These are phyloP conservation scores for Pogostemon cablin DNA, from an alignment of 257 asterid genomes.

Conservation along the genomic window DNA sequence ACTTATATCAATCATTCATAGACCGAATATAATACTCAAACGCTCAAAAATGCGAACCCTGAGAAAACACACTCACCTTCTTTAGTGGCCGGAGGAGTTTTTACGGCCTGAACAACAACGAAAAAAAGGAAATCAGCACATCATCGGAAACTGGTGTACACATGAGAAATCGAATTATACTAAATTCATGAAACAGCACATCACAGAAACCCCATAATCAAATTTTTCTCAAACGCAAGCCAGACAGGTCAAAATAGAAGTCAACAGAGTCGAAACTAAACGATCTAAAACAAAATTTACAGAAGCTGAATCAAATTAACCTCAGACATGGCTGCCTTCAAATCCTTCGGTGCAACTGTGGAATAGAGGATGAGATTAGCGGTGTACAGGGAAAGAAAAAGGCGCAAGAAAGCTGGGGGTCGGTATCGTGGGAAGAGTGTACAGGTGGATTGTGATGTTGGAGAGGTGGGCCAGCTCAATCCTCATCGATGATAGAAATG, in stretches of 20 bases:
- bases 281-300: constrained; percentile 4
- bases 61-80: constrained; percentile 39
- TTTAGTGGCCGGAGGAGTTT: constrained; percentile 42
- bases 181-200: constrained; percentile 25
- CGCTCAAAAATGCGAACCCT: background rate
- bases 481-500: constrained; percentile 45
- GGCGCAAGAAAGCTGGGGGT: constrained; percentile 15
- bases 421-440: constrained; percentile 23
- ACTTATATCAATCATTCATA: too few relatives aligned
- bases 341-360: constrained; percentile 32
- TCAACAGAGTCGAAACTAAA: constrained; percentile 28
- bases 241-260: constrained; percentile 34
- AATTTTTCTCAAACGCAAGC: background rate
- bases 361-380: constrained; percentile 31
- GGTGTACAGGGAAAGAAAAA: constrained; percentile 18
- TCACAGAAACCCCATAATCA: constrained; percentile 13
- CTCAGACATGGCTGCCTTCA: constrained; percentile 45
- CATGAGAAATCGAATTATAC: constrained; percentile 5
- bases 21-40: background rate
- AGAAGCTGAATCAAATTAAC: constrained; percentile 27
- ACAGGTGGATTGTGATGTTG: constrained; percentile 23
- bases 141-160: constrained; percentile 13
- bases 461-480: constrained; percentile 52
- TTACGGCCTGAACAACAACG: constrained; percentile 44
- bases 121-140: constrained; percentile 19